Percentiles rank a stretch among this genome's conserved stretches.
Evolutionary conservation across 106 monocot genomes (phyloP).

Genomic region (Platanthera zijinensis): DNA sequence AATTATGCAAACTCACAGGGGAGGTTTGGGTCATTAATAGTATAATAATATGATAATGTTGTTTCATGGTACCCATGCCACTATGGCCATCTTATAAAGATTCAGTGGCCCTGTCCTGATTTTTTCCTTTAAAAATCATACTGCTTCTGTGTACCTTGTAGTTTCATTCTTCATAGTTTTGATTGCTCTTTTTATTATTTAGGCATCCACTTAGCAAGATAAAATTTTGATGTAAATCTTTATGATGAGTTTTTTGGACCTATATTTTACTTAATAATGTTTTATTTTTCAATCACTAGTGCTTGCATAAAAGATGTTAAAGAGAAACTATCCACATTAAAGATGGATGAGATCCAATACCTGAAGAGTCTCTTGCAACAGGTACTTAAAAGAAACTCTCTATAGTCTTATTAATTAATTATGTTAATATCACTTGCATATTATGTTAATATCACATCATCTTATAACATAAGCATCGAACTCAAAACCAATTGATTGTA

Average conservation of each 20-base stretch:
- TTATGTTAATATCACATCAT: too few relatives aligned
- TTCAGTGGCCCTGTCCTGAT: background rate
- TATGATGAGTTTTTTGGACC: background rate
- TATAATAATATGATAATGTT: background rate
- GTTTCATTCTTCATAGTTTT: background rate
- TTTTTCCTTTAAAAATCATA: background rate
- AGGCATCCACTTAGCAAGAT: too few relatives aligned
- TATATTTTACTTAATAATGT: background rate
- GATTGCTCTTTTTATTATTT: background rate
- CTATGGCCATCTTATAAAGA: background rate
- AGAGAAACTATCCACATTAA: background rate
- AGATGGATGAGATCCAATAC: slow-evolving; percentile 7
- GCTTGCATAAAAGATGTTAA: background rate
- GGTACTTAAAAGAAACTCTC: background rate
- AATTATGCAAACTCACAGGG: too few relatives aligned
- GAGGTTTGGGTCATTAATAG: background rate
- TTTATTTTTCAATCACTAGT: background rate
- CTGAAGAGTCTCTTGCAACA: slow-evolving; percentile 3
- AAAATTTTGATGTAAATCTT: background rate
- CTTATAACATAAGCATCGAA: too few relatives aligned
- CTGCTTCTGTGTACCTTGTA: background rate
- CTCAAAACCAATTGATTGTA: too few relatives aligned
- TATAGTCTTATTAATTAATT: background rate
- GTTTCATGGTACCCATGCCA: background rate
- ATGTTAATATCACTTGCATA: background rate